Percentiles rank a stretch among this genome's conserved stretches.
phyloP scores from a whole-genome alignment of 2,329 filamentous ascomycete genomes.

The Penicillium sp. region DNA sequence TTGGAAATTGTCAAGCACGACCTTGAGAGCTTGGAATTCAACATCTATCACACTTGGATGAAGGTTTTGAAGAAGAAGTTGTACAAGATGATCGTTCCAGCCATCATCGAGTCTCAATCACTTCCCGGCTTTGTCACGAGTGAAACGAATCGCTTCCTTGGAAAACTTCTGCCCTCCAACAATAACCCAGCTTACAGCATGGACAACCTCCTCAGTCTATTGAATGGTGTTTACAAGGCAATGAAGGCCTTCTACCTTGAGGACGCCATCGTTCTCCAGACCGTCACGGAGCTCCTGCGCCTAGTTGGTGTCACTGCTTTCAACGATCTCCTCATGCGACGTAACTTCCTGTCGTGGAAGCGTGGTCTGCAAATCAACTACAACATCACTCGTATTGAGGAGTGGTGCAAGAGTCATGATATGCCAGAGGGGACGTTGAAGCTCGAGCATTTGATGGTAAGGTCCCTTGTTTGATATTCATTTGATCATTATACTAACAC shows the following conservation, averaged over 20 bases:
- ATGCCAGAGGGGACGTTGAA: conserved; percentile 98
- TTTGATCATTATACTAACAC: conserved; percentile 14
- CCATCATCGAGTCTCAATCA: conserved; percentile 98
- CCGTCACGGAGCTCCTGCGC: conserved; percentile 86
- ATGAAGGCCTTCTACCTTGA: conserved; percentile 99
- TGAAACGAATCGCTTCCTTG: conserved; percentile 96
- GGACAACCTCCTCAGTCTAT: conserved; percentile 92
- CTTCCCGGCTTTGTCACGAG: conserved; percentile 98
- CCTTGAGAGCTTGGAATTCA: conserved; percentile 96
- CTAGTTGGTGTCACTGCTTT: conserved; percentile 97
- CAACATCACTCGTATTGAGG: conserved; percentile 98
- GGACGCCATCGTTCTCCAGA: conserved; percentile 93
- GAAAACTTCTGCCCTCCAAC: conserved; percentile 89
- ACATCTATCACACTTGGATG: conserved; percentile 99
- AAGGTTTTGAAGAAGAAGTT: conserved; percentile 99
- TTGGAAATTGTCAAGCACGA: conserved; percentile 99
- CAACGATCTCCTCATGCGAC: conserved; percentile 95
- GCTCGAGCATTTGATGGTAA: conserved; percentile 94
- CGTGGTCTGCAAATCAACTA: conserved; percentile 99
- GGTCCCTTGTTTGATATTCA: conserved; percentile 20
- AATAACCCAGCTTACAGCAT: conserved; percentile 96
- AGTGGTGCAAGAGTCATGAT: conserved; percentile 99
- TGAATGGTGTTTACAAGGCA: conserved; percentile 96
- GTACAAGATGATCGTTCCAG: conserved; percentile 99
- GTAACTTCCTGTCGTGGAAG: conserved; percentile 99